Evolutionary conservation across 73 alveolate genomes (phyloP), one percentile per base, ranked within the genome.

Genomic region (Uronychia binucleata): DNA sequence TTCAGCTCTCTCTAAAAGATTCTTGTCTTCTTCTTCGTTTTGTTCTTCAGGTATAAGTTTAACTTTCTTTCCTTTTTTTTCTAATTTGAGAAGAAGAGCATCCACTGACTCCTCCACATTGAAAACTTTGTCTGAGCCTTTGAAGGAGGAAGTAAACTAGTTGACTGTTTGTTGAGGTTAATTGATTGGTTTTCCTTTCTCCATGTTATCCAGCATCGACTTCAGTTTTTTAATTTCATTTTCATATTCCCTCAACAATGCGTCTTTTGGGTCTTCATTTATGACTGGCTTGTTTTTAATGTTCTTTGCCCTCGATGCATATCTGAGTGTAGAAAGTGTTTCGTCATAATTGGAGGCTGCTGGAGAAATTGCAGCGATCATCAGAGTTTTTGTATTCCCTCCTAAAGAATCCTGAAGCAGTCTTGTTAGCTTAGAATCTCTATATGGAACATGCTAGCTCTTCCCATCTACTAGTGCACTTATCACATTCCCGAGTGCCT

Each of bases 351-450:
- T 98, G 90, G 87, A 97, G 82, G 94, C 98, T 5, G 99, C 98
- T 31, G 99, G 99, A 31, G 99, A 94, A 34, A 96, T 79, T 78
- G 97, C 98, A 14, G 99, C 99, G 75, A 98, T 96, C 99, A 98
- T 98, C 26, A 97, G 96, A 0, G 99, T 98, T 93, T 98, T 98
- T 26, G 99, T 97, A 90, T 98, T 98, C 19, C 99, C 99, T 76
- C 99, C 99, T 30, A 98, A 91, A 26, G 99, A 97, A 87, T 98
- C 99, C 30, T 95, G 92, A 34, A 95, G 74, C 57, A 93, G 79
- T 60, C 97, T 75, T 25, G 97, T 93, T 79, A 93, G 78, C 84
- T 93, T 93, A 26, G 96, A 90, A 75, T 93, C 97, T 90, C 93
- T 90, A 86, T 93, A 93, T 33, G 97, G 97, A 58, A 93, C 90